phyloP scores from a whole-genome alignment of 805 yeast species.

The Isabelozyma heimii region DNA sequence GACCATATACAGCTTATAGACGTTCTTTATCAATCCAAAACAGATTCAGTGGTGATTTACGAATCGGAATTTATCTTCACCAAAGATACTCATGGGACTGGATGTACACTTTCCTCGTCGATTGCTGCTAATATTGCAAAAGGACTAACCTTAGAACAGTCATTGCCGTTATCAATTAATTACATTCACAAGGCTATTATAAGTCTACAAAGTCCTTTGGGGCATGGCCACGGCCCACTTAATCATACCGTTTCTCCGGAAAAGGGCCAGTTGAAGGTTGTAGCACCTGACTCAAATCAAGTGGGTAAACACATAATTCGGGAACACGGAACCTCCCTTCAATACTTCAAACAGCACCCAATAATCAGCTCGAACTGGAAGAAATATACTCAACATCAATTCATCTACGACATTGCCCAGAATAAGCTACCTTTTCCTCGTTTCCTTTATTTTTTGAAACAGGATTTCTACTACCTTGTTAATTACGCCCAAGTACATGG shows the following conservation, averaged over 20 bases:
- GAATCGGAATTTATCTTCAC: constrained; percentile 47
- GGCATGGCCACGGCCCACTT: constrained; percentile 69
- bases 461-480: constrained; percentile 69
- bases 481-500: constrained; percentile 68
- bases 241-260: constrained; percentile 55
- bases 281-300: constrained; percentile 1
- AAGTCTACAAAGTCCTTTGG: constrained; percentile 42
- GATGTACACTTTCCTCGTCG: constrained; percentile 82
- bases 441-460: constrained; percentile 54
- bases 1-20: constrained; percentile 43
- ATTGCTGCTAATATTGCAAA: constrained; percentile 73
- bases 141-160: constrained; percentile 41
- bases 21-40: constrained; percentile 47
- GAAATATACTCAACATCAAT: constrained; percentile 57
- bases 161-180: constrained; percentile 57
- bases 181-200: constrained; percentile 66
- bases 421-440: constrained; percentile 47
- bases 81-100: constrained; percentile 80
- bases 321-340: constrained; percentile 25
- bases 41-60: constrained; percentile 38
- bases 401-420: constrained; percentile 52
- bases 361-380: constrained; percentile 55
- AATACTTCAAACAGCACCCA: constrained; percentile 56
- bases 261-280: constrained; percentile 3
- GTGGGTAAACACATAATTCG: constrained; percentile 1